Evolutionary conservation across 1,284 basidiomycete species (phyloP).

Genomic region (Ganoderma leucocontextum): DNA sequence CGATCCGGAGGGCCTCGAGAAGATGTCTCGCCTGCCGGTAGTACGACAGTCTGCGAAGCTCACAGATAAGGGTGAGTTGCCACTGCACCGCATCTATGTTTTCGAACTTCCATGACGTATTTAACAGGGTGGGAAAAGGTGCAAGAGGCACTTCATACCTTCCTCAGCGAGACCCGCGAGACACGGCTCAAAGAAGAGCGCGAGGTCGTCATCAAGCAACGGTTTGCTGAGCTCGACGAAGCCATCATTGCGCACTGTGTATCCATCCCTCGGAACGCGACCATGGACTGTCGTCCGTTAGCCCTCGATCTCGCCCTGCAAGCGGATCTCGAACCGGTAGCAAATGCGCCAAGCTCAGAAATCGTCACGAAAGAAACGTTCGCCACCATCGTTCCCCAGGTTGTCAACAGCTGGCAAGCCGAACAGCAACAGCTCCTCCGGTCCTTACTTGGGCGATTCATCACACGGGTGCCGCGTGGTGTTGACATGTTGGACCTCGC

Average conservation of each 20-base stretch:
- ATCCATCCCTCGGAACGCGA: slow-evolving; percentile 8
- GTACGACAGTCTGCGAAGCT: slow-evolving; percentile 16
- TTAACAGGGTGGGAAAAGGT: slow-evolving; percentile 14
- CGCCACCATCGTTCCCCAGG: background rate
- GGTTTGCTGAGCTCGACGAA: slow-evolving; percentile 10
- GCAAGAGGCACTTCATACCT: background rate
- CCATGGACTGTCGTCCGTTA: slow-evolving; percentile 12
- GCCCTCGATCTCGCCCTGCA: slow-evolving; percentile 18
- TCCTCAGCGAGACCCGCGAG: background rate
- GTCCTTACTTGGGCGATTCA: background rate
- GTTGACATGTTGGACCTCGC: slow-evolving; percentile 20
- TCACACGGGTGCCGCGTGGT: background rate
- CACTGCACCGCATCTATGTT: too few species aligned
- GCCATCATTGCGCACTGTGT: slow-evolving; percentile 14
- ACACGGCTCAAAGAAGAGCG: slow-evolving; percentile 4
- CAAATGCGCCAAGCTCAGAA: slow-evolving; percentile 12
- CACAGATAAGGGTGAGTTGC: slow-evolving; percentile 2
- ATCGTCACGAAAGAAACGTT: slow-evolving; percentile 12
- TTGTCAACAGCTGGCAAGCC: slow-evolving; percentile 7
- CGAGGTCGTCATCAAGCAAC: background rate
- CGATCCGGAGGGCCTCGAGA: background rate
- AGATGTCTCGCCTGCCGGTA: slow-evolving; percentile 12
- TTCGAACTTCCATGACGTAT: background rate
- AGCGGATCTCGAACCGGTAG: background rate
- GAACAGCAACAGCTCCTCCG: slow-evolving; percentile 10